These are phyloP conservation scores for Mycosphaerelloides madeirae DNA, from an alignment of 2,329 filamentous ascomycete species.

Conservation along the genomic window DNA sequence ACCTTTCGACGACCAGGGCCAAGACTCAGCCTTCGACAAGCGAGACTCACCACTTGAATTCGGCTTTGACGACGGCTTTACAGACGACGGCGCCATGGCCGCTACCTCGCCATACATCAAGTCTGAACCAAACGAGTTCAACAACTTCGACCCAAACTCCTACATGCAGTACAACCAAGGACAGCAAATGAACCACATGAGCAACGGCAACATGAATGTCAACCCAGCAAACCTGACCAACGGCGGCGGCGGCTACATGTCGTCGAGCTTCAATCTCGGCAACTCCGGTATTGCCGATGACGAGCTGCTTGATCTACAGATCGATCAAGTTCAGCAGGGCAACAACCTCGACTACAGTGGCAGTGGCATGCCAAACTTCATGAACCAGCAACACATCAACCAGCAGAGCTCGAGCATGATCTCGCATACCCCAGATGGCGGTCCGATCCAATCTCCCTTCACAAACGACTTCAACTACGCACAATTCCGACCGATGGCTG, in stretches of 20 bases:
- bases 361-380: conserved; percentile 46
- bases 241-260: conserved; percentile 37
- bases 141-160: conserved; percentile 46
- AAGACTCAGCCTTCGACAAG: conserved; percentile 21
- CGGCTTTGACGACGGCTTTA: conserved; percentile 27
- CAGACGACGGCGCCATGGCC: conserved; percentile 42
- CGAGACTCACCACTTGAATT: conserved; percentile 35
- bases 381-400: conserved; percentile 43
- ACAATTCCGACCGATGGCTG: conserved; percentile 67
- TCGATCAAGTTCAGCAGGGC: conserved; percentile 32
- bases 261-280: conserved; percentile 69
- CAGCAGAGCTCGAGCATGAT: conserved; percentile 70
- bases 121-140: conserved; percentile 57
- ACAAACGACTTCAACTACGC: conserved; percentile 69
- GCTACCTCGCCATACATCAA: conserved; percentile 62
- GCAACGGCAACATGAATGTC: conserved; percentile 53
- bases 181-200: conserved; percentile 21
- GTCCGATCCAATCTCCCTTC: conserved; percentile 88
- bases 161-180: conserved; percentile 29
- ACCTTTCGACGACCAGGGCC: conserved; percentile 29
- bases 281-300: conserved; percentile 81
- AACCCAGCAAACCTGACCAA: conserved; percentile 83
- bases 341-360: conserved; percentile 40
- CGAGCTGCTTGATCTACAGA: conserved; percentile 71
- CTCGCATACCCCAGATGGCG: conserved; percentile 86